phyloP scores from a whole-genome alignment of 805 yeast genomes.

The Nadsonia fulvescens region DNA sequence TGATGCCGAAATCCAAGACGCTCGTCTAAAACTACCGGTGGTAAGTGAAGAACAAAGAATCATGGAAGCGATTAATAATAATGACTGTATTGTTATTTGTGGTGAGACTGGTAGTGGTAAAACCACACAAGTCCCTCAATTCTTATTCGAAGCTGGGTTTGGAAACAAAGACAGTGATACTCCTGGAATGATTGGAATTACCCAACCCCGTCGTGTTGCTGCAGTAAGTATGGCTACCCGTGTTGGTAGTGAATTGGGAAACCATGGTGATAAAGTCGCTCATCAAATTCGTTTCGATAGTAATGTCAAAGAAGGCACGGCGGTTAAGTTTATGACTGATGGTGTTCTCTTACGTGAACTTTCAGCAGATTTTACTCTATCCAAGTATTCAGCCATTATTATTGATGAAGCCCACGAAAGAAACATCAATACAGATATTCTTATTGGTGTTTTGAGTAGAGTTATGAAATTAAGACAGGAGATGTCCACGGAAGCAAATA shows the following conservation, averaged over 20 bases:
- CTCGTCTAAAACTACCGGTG: slow-evolving; percentile 67
- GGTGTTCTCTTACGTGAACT: slow-evolving; percentile 88
- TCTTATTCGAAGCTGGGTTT: slow-evolving; percentile 81
- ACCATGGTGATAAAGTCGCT: slow-evolving; percentile 62
- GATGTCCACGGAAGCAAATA: slow-evolving; percentile 17
- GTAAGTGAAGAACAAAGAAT: slow-evolving; percentile 77
- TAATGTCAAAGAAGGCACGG: slow-evolving; percentile 35
- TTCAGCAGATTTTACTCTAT: slow-evolving; percentile 69
- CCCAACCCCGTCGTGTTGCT: slow-evolving; percentile 85
- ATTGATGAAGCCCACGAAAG: slow-evolving; percentile 98
- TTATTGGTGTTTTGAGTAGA: slow-evolving; percentile 88
- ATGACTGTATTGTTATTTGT: slow-evolving; percentile 77
- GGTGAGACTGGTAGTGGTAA: slow-evolving; percentile 99
- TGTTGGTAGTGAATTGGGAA: slow-evolving; percentile 64
- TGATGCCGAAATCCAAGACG: slow-evolving; percentile 42
- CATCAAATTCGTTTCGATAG: slow-evolving; percentile 81
- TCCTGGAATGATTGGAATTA: slow-evolving; percentile 91
- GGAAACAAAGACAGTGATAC: slow-evolving; percentile 42
- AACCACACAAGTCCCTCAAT: slow-evolving; percentile 96
- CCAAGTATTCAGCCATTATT: slow-evolving; percentile 68
- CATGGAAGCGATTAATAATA: slow-evolving; percentile 90
- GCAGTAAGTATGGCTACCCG: slow-evolving; percentile 72
- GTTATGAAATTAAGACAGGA: slow-evolving; percentile 51
- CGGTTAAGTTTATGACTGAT: slow-evolving; percentile 84
- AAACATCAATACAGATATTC: slow-evolving; percentile 85